Evolutionary conservation across 2,329 filamentous ascomycete species (phyloP), one percentile per base, ranked within the genome.

Genomic region (Trichoderma cornu-damae): DNA sequence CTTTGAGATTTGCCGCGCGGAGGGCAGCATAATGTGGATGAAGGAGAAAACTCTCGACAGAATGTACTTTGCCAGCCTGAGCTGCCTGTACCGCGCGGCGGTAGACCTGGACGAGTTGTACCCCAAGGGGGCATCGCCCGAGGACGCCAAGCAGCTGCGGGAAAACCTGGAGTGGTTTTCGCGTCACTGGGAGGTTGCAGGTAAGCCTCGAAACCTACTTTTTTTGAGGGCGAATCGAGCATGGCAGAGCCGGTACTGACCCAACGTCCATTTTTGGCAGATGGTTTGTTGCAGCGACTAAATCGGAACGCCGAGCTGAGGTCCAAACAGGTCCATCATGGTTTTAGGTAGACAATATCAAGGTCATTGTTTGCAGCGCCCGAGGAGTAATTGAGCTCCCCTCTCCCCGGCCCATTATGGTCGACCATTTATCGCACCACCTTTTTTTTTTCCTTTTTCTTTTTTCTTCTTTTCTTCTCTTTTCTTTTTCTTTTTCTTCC

Each of bases 1-100:
- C 6, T 56, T 56, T 30, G 53, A 56, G n/a, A 56, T 56, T 43
- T 56, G 53, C 18, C 34, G 53, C 14, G 44, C 43, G 4, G 53
- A 56, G 14, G 53, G 53, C 3, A 35, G 22, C 22, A 20, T 48
- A 6, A 56, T 56, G 44, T 6, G 35, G 20, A 42, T 8, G 16
- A 38, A 44, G 18, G 43, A 48, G 7, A 40, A 6, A 4, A n/a
- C 16, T 11, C 34, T 34, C n/a, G n/a, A 35, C 6, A 34, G 44
- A 42, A 24, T 56, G 37, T 56, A 34, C 11, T 56, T 56, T 14
- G 32, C 53, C 1, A 34, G 53, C 1, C 26, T 56, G 26, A 26
- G 53, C 6, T 56, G 53, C 8, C 53, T 56, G 14, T 56, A 56
- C 35, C 53, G 44, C 14, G 53, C 53, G 1, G 53, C 53, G 11